These are phyloP conservation scores for Umbelopsis sp. DNA, from an alignment of 371 early-diverging fungal species.

Conservation along the genomic window DNA sequence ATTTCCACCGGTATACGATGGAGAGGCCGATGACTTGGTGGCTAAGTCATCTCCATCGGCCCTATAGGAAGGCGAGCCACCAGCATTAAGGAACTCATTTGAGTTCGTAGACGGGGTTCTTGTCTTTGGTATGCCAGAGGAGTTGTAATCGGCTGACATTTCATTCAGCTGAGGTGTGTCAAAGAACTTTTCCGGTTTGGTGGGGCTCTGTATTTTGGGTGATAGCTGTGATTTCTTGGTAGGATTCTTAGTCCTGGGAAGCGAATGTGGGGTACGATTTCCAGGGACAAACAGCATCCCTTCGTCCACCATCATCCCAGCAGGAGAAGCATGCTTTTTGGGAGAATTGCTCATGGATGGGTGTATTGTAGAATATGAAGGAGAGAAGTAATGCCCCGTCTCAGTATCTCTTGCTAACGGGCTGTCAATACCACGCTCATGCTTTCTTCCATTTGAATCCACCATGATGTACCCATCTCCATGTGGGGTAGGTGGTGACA, in stretches of 20 bases:
- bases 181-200: background rate
- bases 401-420: background rate
- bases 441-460: background rate
- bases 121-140: background rate
- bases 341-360: background rate
- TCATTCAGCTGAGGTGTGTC: background rate
- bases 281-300: background rate
- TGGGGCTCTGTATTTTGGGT: background rate
- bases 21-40: background rate
- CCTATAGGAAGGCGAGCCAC: too few relatives aligned
- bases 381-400: background rate
- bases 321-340: background rate
- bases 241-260: background rate
- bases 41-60: background rate
- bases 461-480: background rate
- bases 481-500: background rate
- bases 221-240: background rate
- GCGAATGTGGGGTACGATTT: background rate
- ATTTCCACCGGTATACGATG: background rate
- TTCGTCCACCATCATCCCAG: slow-evolving; percentile 2
- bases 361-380: background rate
- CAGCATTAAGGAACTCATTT: too few relatives aligned
- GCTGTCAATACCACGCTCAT: background rate
- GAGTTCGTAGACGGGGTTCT: too few relatives aligned
- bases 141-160: background rate